Base-by-base conservation (phyloP, 371 early-diverging fungal species). In the Rhizomucor pusillus region DNA sequence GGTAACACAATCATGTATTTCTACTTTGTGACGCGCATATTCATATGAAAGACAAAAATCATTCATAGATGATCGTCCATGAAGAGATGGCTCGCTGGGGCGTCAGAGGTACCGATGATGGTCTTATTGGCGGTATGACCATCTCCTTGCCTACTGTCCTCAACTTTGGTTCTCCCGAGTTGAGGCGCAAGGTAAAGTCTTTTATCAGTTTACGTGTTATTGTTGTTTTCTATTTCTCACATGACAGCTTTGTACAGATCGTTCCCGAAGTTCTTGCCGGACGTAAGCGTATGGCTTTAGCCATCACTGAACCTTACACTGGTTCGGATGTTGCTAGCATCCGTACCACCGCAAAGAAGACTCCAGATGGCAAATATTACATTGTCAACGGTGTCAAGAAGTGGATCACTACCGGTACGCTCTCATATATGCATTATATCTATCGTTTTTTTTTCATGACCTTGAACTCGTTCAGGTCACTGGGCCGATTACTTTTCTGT, bases 251-350 rank as follows among this genome's bases (percentile, higher is more conserved):
- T 11, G 49, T 41, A 16, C 13, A 85, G 67, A 35, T 92, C 36
- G 84, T 86, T 3, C 82, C 82, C 12, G 84, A 79, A n/a, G 82
- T 85, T 47, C 63, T 91, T 41, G 55, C 67, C 11, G 93, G 93
- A 14, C 63, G 75, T 45, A 89, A 90, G 76, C 78, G 78, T 54
- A 91, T 90, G 63, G 88, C 89, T 55, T 68, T 91, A 55, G 86
- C 86, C 40, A 73, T 75, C 37, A 69, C 84, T 11, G 85, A 86
- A 56, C 85, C 85, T 10, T 75, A 69, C 40, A 86, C 89, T 20
- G 91, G 91, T 1, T 86, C 86, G n/a, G 93, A 93, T 54, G 92
- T 93, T 4, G 91, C 92, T 22, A 81, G 82, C 39, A 78, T 90
- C 34, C 68, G 65, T 22, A 84, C 87, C n/a, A 73, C 69, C n/a